Evolutionary conservation across 345 rosid genomes (phyloP), one percentile per base, ranked within the genome.

Genomic region (Corymbia maculata): DNA sequence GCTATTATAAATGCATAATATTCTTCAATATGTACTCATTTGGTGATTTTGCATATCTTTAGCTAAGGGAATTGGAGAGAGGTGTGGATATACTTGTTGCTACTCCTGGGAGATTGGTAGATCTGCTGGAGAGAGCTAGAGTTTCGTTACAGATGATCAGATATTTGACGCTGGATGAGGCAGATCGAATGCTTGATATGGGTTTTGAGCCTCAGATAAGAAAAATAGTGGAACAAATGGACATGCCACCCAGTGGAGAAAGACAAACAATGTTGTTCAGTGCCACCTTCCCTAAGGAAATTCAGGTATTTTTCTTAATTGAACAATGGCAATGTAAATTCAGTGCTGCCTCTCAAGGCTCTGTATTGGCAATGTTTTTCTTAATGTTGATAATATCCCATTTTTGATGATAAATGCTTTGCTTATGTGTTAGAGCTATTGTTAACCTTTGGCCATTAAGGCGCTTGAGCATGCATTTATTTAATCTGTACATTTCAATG

Each of bases 131-230:
- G 95, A 94, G 99, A 89, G 99, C 98, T 90, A 95, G 98, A 93
- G 99, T 98, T 85, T 98, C 99, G 4, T 90, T 98, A 89, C 99
- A 95, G 90, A 94, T 97, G 99, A 92, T 97, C 91, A 96, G 94
- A 90, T 97, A 93, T 86, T 92, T 97, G 91, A 98, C 99, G 52
- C 95, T 98, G 47, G 99, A 98, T 88, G 99, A 98, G 92, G 99
- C 99, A 36, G 99, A 98, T 93, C 94, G 99, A 86, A 98, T 98
- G 99, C 92, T 98, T 87, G 99, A 98, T 91, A 98, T 98, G 99
- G 99, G 99, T 88, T 98, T 98, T 94, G 99, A 98, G 93, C 99
- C 99, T 19, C 99, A 98, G 89, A 98, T 98, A 85, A 94, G 99
- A 87, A 98, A 98, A 90, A 98, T 98, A 87, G 99, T 98, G 7